A percentile compares a stretch with the other conserved stretches of the same genome.
phyloP scores from a whole-genome alignment of 805 yeast species.

The Yamadazyma tumulicola region DNA sequence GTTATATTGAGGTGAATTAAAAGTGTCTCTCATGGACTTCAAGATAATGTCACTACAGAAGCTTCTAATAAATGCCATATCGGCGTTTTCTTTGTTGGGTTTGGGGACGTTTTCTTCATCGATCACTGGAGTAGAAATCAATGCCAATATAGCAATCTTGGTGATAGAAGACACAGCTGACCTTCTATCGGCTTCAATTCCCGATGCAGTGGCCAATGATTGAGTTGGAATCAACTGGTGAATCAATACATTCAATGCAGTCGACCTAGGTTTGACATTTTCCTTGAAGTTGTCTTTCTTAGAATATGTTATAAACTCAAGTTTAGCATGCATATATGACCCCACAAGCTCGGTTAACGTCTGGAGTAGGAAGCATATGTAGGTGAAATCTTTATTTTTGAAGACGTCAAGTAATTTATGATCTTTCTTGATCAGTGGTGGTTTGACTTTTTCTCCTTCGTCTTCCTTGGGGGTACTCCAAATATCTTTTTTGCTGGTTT shows the following conservation, averaged over 20 bases:
- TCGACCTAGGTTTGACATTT: conserved; percentile 63
- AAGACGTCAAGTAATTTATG: conserved; percentile 26
- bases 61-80: conserved; percentile 68
- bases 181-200: conserved; percentile 47
- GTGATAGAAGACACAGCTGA: conserved; percentile 60
- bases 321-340: conserved; percentile 76
- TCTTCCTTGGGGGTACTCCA: conserved; percentile 22
- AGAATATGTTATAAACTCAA: conserved; percentile 77
- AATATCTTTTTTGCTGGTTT: conserved; percentile 37
- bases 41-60: conserved; percentile 67
- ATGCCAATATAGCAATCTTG: conserved; percentile 54
- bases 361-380: conserved; percentile 66
- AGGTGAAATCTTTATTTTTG: conserved; percentile 57
- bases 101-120: conserved; percentile 44
- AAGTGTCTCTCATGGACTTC: conserved; percentile 57
- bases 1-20: conserved; percentile 10
- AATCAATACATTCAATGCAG: conserved; percentile 71
- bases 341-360: conserved; percentile 66
- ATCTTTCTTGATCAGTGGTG: conserved; percentile 24
- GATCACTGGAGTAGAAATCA: conserved; percentile 56
- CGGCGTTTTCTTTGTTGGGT: conserved; percentile 57
- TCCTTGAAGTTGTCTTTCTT: conserved; percentile 43
- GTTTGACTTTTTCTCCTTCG: conserved; percentile 12
- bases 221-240: conserved; percentile 68
- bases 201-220: conserved; percentile 34